Evolutionary conservation across 306 rosid species (phyloP).

Genomic region (Prunus mume): DNA sequence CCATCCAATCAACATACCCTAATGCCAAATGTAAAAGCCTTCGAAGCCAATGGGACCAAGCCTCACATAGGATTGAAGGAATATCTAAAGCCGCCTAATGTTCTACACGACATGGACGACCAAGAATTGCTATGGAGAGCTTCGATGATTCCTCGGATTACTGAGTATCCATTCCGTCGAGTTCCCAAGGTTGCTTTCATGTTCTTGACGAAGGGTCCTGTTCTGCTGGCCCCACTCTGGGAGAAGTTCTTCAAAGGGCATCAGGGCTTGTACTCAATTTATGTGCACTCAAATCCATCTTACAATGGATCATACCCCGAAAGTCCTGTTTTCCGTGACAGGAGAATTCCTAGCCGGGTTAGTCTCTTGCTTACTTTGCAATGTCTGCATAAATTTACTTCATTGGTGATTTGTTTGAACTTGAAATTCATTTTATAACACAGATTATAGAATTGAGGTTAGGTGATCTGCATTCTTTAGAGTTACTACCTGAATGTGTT

Average conservation of each 20-base stretch:
- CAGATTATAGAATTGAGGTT: neutral
- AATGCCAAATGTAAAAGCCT: slow-evolving; percentile 1
- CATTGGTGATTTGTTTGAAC: neutral
- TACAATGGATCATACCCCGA: slow-evolving; percentile 57
- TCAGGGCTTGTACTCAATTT: slow-evolving; percentile 62
- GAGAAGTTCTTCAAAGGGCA: slow-evolving; percentile 74
- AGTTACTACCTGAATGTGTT: neutral
- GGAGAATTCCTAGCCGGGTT: slow-evolving; percentile 85
- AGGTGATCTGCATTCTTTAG: no score
- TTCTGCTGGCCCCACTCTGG: slow-evolving; percentile 80
- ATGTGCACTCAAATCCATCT: slow-evolving; percentile 78
- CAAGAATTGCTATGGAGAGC: slow-evolving; percentile 82
- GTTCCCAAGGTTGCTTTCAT: slow-evolving; percentile 79
- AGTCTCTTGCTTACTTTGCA: slow-evolving; percentile 18
- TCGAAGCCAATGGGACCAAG: neutral
- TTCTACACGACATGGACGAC: slow-evolving; percentile 68
- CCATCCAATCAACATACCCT: slow-evolving; percentile 13
- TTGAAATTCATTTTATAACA: neutral
- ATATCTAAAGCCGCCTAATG: slow-evolving; percentile 44
- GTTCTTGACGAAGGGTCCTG: slow-evolving; percentile 76
- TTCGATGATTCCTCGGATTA: slow-evolving; percentile 54
- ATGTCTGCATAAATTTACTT: neutral
- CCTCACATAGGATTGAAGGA: slow-evolving; percentile 46
- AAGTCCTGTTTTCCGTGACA: slow-evolving; percentile 52
- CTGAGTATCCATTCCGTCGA: slow-evolving; percentile 49